Evolutionary conservation across 495 filamentous ascomycete species (phyloP), one percentile per base, ranked within the genome.

Genomic region (Elasticomyces elasticus): DNA sequence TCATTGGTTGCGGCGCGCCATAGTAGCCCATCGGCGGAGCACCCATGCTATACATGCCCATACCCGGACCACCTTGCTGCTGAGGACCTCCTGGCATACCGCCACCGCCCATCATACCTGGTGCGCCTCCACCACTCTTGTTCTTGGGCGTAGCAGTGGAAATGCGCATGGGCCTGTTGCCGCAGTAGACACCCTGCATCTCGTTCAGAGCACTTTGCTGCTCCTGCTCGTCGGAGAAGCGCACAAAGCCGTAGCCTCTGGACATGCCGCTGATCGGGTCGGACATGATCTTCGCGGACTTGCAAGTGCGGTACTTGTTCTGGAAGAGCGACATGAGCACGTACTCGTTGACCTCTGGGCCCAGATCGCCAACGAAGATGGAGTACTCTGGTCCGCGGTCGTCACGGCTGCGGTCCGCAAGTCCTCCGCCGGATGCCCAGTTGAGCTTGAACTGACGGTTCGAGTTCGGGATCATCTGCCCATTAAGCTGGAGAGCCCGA

Each of bases 201-300:
- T 97, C 91, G 48, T 81, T 83, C 26, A 99, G 75, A 43, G 92
- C 92, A 33, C 86, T 84, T 76, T 97, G 92, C 74, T 96, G 91
- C 64, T 99, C 94, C 54, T 76, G 71, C 72, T 97, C 91, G 59
- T 92, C 88, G 37, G 87, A 85, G 71, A 99, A 99, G 57, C 92
- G 87, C 51, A 99, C 92, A 63, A 99, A 99, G 24, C 92, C 92
- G 63, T 99, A 99, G 31, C 92, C 92, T 49, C 92, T 88, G 26
- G 91, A 96, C 81, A 97, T 90, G 61, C 92, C 92, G 51, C 83
- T 91, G 71, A 97, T 92, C 51, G 94, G 92, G 64, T 99, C 92
- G 40, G 94, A 95, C 92, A 99, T 99, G 71, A 99, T 99, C 77
- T 99, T 99, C 55, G 94, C 92, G 10, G 89, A 95, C 75, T 97